Base-by-base conservation (phyloP, 2,329 filamentous ascomycete species). In the Dactylonectria macrodidyma region DNA sequence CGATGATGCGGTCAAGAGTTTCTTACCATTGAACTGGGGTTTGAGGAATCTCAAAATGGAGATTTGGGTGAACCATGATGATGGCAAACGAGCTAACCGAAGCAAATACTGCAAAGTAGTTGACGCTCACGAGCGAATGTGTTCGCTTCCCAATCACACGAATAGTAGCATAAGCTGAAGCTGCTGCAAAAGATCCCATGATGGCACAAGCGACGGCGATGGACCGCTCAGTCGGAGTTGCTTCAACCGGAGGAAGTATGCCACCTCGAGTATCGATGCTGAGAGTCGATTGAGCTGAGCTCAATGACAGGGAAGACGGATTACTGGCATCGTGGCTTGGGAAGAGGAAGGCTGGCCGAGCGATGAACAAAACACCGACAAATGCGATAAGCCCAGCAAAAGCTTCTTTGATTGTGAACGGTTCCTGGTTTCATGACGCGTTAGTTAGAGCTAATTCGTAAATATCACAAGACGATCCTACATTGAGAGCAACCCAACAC, bases 101-200 rank as follows among this genome's bases (percentile, higher is more conserved):
- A 46, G 91, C 92, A 78, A 90, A 86, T 0, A 83, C 82, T 1
- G 91, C 90, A 77, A 95, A 95, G 78, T 95, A 95, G 70, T 93
- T 95, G 8, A 95, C 93, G 34, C 87, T 91, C 48, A 95, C 88
- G 16, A 96, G 87, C 0, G 93, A 90, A 77, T 95, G 93, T 0
- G 91, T 91, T 22, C 92, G 85, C 71, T 89, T 89, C 1, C 93
- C 93, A 66, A 95, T 94, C 76, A 92, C 89, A 9, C 93, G 86
- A 66, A 96, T 94, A 0, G 89, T 91, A 0, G 89, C 92, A 74
- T 91, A 94, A 1, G 93, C 93, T 1, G 86, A 86, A 0, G 92
- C 90, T 1, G 91, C 88, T 3, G 91, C 92, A 1, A 93, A 78
- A 0, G 95, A 91, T 0, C 93, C 93, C 0, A 94, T 67, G 59